These are phyloP conservation scores for Oryza meridionalis DNA, from an alignment of 176 grass and related monocot species.

Conservation along the genomic window DNA sequence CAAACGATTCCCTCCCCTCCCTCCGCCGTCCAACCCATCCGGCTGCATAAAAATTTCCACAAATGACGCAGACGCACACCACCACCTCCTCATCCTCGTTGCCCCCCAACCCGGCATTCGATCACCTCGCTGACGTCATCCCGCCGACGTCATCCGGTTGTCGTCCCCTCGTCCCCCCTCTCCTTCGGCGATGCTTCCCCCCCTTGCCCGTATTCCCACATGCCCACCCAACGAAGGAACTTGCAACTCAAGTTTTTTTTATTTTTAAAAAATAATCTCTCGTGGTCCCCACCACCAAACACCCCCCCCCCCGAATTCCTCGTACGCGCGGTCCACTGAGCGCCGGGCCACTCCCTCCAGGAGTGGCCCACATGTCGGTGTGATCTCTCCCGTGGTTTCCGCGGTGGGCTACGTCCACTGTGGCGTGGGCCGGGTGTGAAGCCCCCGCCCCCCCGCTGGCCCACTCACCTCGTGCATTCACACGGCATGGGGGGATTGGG, in stretches of 20 bases:
- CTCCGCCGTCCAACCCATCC: background rate
- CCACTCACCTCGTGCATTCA: background rate
- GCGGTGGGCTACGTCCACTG: background rate
- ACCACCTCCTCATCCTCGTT: background rate
- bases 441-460: background rate
- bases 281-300: background rate
- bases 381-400: background rate
- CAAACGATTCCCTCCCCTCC: background rate
- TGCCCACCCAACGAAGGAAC: conserved; percentile 31
- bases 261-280: background rate
- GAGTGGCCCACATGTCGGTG: background rate
- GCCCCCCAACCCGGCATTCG: background rate
- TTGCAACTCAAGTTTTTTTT: background rate
- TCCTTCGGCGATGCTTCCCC: conserved; percentile 44
- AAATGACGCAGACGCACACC: conserved; percentile 15
- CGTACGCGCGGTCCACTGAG: background rate
- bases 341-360: too few species aligned
- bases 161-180: background rate
- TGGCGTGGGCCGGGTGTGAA: background rate
- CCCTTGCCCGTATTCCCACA: background rate
- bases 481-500: background rate
- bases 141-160: background rate
- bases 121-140: background rate
- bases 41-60: background rate
- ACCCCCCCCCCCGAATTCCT: background rate